Evolutionary conservation across 140 eudicot genomes (phyloP).

Genomic region (Stevia rebaudiana): DNA sequence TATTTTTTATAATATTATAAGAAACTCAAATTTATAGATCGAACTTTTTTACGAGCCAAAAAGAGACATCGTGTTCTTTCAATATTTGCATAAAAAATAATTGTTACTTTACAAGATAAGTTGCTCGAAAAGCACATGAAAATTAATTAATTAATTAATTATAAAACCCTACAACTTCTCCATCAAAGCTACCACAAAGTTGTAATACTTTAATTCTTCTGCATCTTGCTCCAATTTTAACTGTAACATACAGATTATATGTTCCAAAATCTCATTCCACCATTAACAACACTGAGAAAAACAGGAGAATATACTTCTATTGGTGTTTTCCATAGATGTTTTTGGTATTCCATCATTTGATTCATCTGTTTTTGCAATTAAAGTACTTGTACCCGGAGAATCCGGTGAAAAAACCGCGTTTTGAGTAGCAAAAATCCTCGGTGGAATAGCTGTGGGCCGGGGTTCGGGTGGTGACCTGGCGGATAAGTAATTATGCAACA

Average conservation of each 20-base stretch:
- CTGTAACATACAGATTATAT: constrained; percentile 10
- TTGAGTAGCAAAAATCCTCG: constrained; percentile 53
- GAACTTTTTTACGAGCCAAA: too few relatives aligned
- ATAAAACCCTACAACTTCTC: constrained; percentile 27
- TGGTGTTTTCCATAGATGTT: constrained; percentile 37
- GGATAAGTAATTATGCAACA: constrained; percentile 67
- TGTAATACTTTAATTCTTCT: neutral
- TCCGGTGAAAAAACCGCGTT: constrained; percentile 72
- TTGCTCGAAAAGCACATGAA: constrained; percentile 11
- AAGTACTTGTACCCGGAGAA: constrained; percentile 85
- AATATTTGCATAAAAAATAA: constrained; percentile 6
- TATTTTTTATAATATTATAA: constrained; percentile 1
- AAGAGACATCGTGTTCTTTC: constrained; percentile 14
- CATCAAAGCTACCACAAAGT: constrained; percentile 22
- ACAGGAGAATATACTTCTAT: constrained; percentile 61
- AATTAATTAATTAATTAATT: neutral
- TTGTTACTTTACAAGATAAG: neutral
- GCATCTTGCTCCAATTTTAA: constrained; percentile 14
- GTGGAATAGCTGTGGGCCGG: constrained; percentile 52
- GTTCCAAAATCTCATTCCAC: constrained; percentile 11
- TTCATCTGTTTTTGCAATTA: constrained; percentile 56
- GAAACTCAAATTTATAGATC: too few relatives aligned
- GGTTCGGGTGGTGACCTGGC: constrained; percentile 55
- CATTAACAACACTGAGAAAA: constrained; percentile 49
- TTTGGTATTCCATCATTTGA: constrained; percentile 52